phyloP scores from a whole-genome alignment of 1,139 yeast species.

The Hyphopichia khmerensis region DNA sequence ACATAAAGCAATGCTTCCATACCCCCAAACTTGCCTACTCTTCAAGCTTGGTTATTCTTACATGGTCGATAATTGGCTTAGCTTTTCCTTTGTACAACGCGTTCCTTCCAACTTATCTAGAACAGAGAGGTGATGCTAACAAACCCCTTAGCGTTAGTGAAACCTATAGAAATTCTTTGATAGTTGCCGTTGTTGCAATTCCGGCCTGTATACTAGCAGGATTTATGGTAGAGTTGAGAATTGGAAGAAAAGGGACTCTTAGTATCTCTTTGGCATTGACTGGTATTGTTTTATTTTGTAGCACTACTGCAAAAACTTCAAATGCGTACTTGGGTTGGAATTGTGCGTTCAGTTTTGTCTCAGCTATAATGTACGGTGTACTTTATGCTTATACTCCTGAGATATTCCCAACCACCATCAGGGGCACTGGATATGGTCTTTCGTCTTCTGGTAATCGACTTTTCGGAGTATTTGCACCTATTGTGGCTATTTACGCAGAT shows the following conservation, averaged over 20 bases:
- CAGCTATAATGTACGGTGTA: conserved; percentile 46
- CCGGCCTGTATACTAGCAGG: conserved; percentile 45
- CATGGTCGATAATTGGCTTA: conserved; percentile 46
- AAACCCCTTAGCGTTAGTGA: conserved; percentile 31
- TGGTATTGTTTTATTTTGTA: conserved; percentile 39
- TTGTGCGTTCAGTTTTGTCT: conserved; percentile 40
- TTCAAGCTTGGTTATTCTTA: conserved; percentile 31
- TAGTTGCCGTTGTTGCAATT: conserved; percentile 41
- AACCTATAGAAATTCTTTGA: conserved; percentile 40
- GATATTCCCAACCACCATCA: conserved; percentile 36
- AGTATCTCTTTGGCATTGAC: conserved; percentile 32
- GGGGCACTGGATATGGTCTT: conserved; percentile 46
- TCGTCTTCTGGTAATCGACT: conserved; percentile 43
- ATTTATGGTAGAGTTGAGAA: conserved; percentile 33
- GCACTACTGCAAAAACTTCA: conserved; percentile 42
- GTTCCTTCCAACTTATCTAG: conserved; percentile 40
- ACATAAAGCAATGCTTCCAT: conserved; percentile 36
- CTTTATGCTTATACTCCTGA: conserved; percentile 48
- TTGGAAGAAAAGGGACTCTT: conserved; percentile 43
- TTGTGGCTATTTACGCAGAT: conserved; percentile 44
- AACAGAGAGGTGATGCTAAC: conserved; percentile 31
- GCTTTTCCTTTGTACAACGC: conserved; percentile 49
- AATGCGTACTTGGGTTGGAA: conserved; percentile 45
- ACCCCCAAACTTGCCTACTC: conserved; percentile 33
- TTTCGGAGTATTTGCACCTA: conserved; percentile 45